Evolutionary conservation across 2,329 filamentous ascomycete species (phyloP).

Genomic region (Rutstroemia sp.): DNA sequence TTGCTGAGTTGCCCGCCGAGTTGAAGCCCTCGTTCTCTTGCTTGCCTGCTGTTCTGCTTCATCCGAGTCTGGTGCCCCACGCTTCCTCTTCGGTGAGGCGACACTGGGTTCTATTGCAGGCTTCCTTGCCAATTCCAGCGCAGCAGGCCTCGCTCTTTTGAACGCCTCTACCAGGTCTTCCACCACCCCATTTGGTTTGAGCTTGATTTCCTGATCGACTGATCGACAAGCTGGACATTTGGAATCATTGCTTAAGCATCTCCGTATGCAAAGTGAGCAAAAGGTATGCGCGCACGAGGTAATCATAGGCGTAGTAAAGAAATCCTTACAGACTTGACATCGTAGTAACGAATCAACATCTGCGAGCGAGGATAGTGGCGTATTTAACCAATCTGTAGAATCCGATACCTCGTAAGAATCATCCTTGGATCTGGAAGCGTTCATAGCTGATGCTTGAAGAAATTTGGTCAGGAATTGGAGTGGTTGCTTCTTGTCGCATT

Average conservation of each 20-base stretch:
- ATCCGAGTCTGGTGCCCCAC: conserved; percentile 24
- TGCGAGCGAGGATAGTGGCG: conserved; percentile 57
- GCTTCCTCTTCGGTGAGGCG: conserved; percentile 45
- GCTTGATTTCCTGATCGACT: conserved; percentile 72
- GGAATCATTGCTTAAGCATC: conserved; percentile 73
- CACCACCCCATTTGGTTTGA: conserved; percentile 78
- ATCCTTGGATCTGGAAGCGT: conserved; percentile 9
- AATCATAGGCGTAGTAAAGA: conserved; percentile 89
- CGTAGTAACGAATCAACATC: conserved; percentile 77
- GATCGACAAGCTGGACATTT: conserved; percentile 81
- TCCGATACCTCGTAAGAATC: conserved; percentile 49
- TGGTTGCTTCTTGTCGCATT: conserved; percentile 11
- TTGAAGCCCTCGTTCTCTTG: conserved; percentile 47
- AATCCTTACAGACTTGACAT: conserved; percentile 97
- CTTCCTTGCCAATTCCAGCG: conserved; percentile 56
- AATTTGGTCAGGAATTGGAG: not conserved
- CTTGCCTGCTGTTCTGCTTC: conserved; percentile 28
- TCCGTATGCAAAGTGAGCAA: conserved; percentile 89
- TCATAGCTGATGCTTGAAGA: conserved; percentile 8
- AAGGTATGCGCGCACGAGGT: conserved; percentile 95
- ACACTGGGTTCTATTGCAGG: conserved; percentile 24
- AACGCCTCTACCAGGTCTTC: conserved; percentile 82
- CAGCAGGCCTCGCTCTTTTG: conserved; percentile 50
- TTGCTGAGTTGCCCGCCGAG: conserved; percentile 37
- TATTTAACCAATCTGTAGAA: conserved; percentile 78